Evolutionary conservation across 2,329 filamentous ascomycete species (phyloP), one percentile per base, ranked within the genome.

Genomic region (Fusarium luffae): DNA sequence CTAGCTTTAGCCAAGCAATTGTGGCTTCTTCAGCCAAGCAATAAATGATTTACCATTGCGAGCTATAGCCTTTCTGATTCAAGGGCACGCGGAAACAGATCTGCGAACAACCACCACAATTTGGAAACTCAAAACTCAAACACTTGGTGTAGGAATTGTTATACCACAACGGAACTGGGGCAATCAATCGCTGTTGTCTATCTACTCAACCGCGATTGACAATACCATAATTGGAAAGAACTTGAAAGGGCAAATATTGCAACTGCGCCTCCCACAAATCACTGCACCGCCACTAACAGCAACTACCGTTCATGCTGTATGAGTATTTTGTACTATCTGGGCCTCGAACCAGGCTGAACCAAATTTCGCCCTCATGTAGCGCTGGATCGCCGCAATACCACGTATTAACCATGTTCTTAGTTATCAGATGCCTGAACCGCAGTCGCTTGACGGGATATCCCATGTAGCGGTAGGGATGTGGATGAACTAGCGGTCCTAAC

Each of bases 401-500:
- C 30, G 47, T 51, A 49, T 16, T 25, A 30, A 21, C 34, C 54
- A 49, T 51, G 44, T 51, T 32, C 42, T 56, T 51, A 54, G 25
- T 59, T 54, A 63, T 34, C 51, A 51, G 40, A 54, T 37, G 42
- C 51, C 50, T 69, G 54, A 60, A 56, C 55, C 46, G 46, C 27
- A 37, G 25, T 32, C 48, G 64, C 56, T 54, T 54, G 57, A 40
- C 50, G 41, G 62, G 37, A 55, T 21, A 28, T 44, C n/a, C 47
- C 32, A 42, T 63, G 51, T 32, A 46, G 42, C 40, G 50, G 49
- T 34, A 70, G 64, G 67, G 68, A 58, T 70, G 19, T 32, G 64
- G 58, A 44, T 59, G 62, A 56, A 42, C 68, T 71, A 71, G 65
- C 59, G 66, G 66, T 69, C 68, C 47, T 49, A 71, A 59, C 68